Evolutionary conservation across 106 monocot species (phyloP), one percentile per base, ranked within the genome.

Genomic region (Vanilla planifolia): DNA sequence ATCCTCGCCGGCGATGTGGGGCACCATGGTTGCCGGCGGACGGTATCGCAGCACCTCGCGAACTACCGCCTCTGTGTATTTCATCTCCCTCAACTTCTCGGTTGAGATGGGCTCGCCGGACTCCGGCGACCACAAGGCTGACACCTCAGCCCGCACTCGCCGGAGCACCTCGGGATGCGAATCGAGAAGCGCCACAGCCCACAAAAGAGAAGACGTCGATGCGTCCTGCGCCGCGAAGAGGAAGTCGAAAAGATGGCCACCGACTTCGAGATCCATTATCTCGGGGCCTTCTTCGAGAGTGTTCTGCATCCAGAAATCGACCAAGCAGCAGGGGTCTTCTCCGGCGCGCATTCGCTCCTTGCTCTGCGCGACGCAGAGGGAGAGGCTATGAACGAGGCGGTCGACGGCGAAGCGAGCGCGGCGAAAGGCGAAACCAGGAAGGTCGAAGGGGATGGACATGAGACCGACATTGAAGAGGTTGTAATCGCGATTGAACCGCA

Each of bases 191-290:
- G 86, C 48, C 32, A 96, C 66, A 4, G 90, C 95, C 95, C 95
- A 96, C 17, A 90, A 73, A 3, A 94, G 85, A 7, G 95, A 90
- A 14, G 89, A 96, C 7, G 89, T 96, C 16, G 89, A 90, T 4
- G 95, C 95, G 63, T 96, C 90, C 69, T 96, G 90, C 8, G 90
- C 90, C 0, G 95, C 86, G 74, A 96, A 96, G 50, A 96, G 66
- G 71, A 96, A 96, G 78, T 90, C 90, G 65, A 96, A 96, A 24
- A 96, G 73, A 56, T 90, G 76, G 11, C 95, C 73, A 5, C 81
- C 95, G 44, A 96, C 64, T 66, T 89, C 74, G 20, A 20, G 37
- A 59, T 82, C 82, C 13, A 30, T 47, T 9, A 43, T 55, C 67
- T 83, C 92, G 4, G 55, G 65, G 21, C 34, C 55, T 34, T 86